Evolutionary conservation across 345 rosid species (phyloP), one percentile per base, ranked within the genome.

Genomic region (Heritiera littoralis): DNA sequence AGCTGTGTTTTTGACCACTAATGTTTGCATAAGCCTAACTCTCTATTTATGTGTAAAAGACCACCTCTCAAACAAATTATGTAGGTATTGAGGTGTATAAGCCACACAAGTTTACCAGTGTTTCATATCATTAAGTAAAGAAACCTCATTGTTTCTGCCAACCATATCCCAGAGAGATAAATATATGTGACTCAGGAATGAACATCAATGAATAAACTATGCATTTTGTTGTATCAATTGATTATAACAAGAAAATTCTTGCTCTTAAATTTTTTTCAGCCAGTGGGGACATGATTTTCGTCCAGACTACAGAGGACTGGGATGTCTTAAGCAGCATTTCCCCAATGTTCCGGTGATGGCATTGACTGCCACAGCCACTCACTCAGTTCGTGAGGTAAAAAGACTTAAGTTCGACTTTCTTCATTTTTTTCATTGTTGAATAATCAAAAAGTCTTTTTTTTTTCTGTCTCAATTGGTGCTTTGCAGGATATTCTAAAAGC

Each of bases 201-300:
- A n/a, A n/a, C 49, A 17, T 71, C 41, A 73, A 54, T 38, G 48
- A 48, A 46, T 48, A 18, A 55, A 17, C 46, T 35, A 35, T 72
- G 46, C 28, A 41, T 51, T 61, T n/a, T 49, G n/a, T 30, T 55
- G 18, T 8, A 63, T 73, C 23, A 43, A 55, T 38, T 38, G 17
- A 76, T 52, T 60, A 17, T 8, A 6, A 38, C 73, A 60, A 46
- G 12, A 60, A 63, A 60, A 68, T 76, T 55, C 41, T n/a, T 51
- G 63, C 17, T 40, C 9, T 41, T 80, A 63, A 68, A 74, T n/a
- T 78, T 74, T 78, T 81, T 54, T 40, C 89, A 93, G 99, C 80
- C 99, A 96, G 80, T 93, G 99, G 99, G 99, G 99, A 66, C 99
- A 94, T 83, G 99, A 94, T 89, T 96, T 94, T 71, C 93, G 97